phyloP scores from a whole-genome alignment of 2,329 filamentous ascomycete genomes.

The Penicillium crustosum region DNA sequence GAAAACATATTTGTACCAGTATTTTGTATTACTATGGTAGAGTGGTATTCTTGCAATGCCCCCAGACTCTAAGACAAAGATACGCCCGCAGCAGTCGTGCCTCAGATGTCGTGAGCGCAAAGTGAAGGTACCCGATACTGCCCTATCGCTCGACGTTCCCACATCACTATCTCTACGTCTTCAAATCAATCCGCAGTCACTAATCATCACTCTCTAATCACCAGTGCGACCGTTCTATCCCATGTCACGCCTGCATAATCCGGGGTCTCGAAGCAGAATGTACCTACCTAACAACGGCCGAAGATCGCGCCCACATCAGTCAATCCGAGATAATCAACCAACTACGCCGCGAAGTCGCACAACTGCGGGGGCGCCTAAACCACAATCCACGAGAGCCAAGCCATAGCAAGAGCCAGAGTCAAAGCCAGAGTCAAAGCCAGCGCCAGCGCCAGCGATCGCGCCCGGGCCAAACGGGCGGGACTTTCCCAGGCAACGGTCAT shows the following conservation, averaged over 20 bases:
- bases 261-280: constrained; percentile 32
- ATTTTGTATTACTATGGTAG: neutral
- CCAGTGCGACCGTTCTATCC: constrained; percentile 32
- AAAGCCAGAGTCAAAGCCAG: neutral
- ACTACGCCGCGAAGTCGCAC: constrained; percentile 27
- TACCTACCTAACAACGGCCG: constrained; percentile 37
- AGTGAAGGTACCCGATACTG: constrained; percentile 23
- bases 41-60: constrained; percentile 2
- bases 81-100: constrained; percentile 32
- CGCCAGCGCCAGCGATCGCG: neutral
- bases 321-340: constrained; percentile 45
- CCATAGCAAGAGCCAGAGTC: neutral
- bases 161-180: neutral
- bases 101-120: constrained; percentile 32
- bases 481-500: neutral
- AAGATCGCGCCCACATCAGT: constrained; percentile 65
- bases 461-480: neutral
- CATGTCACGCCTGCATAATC: constrained; percentile 29
- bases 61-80: constrained; percentile 20
- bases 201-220: neutral
- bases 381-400: constrained; percentile 8
- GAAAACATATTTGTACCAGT: neutral
- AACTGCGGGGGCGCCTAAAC: constrained; percentile 19
- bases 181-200: neutral
- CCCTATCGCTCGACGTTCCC: neutral